Evolutionary conservation across 148 eudicot species (phyloP).

Genomic region (Nepenthes mirabilis): DNA sequence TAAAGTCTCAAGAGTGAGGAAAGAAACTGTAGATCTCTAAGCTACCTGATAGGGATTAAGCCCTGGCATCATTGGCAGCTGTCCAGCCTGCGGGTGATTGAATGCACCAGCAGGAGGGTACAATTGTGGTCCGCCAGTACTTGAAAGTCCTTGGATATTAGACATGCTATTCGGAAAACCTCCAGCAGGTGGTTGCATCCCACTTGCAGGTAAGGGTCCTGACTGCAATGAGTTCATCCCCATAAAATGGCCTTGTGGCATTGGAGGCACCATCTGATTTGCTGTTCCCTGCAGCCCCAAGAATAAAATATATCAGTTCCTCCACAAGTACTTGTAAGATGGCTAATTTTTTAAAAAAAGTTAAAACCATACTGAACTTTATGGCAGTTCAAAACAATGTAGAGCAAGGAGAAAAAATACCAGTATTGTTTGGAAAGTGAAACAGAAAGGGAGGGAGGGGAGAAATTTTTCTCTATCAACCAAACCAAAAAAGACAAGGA

Average conservation of each 20-base stretch:
- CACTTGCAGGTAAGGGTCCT: slow-evolving; percentile 21
- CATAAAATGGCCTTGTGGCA: slow-evolving; percentile 83
- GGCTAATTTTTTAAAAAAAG: too few species aligned
- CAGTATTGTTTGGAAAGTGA: too few species aligned
- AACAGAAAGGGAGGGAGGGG: too few species aligned
- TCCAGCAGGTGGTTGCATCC: slow-evolving; percentile 42
- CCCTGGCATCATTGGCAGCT: slow-evolving; percentile 84
- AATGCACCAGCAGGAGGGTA: slow-evolving; percentile 61
- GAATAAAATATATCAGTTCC: background rate
- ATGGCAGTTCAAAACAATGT: too few species aligned
- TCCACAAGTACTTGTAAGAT: background rate
- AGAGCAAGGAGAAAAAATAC: too few species aligned
- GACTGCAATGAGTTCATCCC: slow-evolving; percentile 65
- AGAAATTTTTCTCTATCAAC: too few species aligned
- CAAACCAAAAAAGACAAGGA: too few species aligned
- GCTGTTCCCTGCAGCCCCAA: slow-evolving; percentile 68
- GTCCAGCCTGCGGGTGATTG: slow-evolving; percentile 79
- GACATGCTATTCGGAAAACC: slow-evolving; percentile 52
- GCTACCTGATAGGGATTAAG: slow-evolving; percentile 82
- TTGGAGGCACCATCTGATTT: slow-evolving; percentile 76
- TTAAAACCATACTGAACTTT: too few species aligned
- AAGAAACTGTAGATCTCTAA: background rate
- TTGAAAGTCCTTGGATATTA: slow-evolving; percentile 61
- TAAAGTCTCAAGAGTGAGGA: background rate
- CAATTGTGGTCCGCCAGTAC: slow-evolving; percentile 59